A percentile compares a stretch with the other conserved stretches of the same genome.
Conservation (phyloP, 1,139 yeast genomes). For the Saccharomyces hybrid region DNA sequence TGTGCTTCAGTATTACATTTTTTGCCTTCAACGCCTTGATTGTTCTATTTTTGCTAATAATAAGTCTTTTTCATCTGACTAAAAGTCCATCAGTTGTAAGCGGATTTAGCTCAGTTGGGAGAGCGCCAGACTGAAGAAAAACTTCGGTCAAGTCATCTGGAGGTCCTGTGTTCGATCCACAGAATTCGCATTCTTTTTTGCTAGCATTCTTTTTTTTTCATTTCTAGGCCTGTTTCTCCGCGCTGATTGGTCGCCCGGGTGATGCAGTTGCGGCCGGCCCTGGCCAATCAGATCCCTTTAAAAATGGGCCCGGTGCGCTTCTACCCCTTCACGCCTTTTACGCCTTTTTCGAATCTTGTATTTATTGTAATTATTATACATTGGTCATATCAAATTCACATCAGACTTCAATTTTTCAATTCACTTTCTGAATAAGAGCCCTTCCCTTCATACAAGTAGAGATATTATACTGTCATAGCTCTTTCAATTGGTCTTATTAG, state of each 20-base stretch:
- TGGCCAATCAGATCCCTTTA: constrained; percentile 1
- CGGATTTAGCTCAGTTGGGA: constrained; percentile 28
- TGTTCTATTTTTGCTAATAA: too few species aligned
- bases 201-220: not conserved
- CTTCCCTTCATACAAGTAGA: not conserved
- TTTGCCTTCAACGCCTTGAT: too few species aligned
- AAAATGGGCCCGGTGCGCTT: not conserved
- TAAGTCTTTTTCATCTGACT: too few species aligned
- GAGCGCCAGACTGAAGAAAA: constrained; percentile 23
- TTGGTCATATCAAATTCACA: not conserved
- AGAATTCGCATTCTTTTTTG: constrained; percentile 50
- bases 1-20: too few species aligned
- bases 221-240: not conserved
- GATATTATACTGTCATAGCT: not conserved
- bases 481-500: not conserved
- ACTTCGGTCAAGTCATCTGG: constrained; percentile 42
- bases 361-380: not conserved
- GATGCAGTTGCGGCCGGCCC: not conserved
- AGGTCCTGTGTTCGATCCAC: constrained; percentile 92
- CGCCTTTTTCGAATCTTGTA: constrained; percentile 1
- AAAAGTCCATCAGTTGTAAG: constrained; percentile 1
- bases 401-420: not conserved
- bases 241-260: constrained; percentile 1
- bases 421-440: not conserved
- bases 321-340: constrained; percentile 1